These are phyloP conservation scores for Trebouxia gelatinosa DNA, from an alignment of 163 green algal species.

Conservation along the genomic window DNA sequence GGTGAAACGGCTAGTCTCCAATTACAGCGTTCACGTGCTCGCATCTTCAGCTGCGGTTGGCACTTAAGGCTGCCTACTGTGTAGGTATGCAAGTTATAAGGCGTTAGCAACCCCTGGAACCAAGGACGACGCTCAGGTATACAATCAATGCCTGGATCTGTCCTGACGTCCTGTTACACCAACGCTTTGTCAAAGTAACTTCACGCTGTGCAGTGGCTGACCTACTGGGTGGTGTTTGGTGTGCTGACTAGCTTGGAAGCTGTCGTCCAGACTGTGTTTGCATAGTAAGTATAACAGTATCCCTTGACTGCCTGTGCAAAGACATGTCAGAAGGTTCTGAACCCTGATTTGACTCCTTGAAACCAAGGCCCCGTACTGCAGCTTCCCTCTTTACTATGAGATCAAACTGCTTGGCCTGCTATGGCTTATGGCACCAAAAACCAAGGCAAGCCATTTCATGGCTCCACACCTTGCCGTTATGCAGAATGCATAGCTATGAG, in stretches of 20 bases:
- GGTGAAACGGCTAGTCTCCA: too few relatives aligned
- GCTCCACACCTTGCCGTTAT: too few relatives aligned
- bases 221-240: conserved; percentile 36
- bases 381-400: conserved; percentile 35
- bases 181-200: not conserved
- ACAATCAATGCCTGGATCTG: too few relatives aligned
- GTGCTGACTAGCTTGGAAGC: conserved; percentile 20
- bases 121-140: conserved; percentile 32
- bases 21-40: too few relatives aligned
- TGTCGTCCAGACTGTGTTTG: conserved; percentile 16
- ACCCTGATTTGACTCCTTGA: not conserved
- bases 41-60: too few relatives aligned
- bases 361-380: not conserved
- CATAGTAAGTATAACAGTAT: not conserved
- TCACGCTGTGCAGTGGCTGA: conserved; percentile 33
- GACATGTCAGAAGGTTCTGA: not conserved
- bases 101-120: conserved; percentile 23
- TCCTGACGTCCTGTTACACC: not conserved
- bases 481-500: too few relatives aligned
- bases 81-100: conserved; percentile 32
- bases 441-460: conserved; percentile 23
- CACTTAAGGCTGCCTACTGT: too few relatives aligned
- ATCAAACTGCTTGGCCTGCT: conserved; percentile 30
- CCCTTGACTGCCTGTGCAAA: not conserved
- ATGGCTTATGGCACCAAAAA: conserved; percentile 34